Evolutionary conservation across 2,329 filamentous ascomycete species (phyloP).

Genomic region (Incumbomyces delicatus): DNA sequence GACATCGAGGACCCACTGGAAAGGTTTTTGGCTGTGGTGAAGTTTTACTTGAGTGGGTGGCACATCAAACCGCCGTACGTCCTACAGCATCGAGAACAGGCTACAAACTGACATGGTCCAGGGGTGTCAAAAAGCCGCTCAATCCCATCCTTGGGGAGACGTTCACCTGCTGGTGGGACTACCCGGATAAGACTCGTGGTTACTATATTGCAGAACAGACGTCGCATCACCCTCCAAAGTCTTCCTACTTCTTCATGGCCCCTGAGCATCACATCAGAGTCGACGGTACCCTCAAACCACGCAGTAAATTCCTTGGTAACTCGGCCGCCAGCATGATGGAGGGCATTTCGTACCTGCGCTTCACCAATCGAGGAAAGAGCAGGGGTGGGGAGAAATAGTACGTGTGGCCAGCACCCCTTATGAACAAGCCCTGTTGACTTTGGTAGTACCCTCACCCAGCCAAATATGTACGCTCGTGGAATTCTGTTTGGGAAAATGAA

Average conservation of each 20-base stretch:
- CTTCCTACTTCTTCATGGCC: slow-evolving; percentile 97
- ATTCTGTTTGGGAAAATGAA: slow-evolving; percentile 99
- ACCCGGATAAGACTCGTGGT: slow-evolving; percentile 69
- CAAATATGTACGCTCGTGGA: slow-evolving; percentile 97
- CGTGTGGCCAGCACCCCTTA: slow-evolving; percentile 27
- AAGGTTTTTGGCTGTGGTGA: slow-evolving; percentile 89
- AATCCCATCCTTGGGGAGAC: slow-evolving; percentile 94
- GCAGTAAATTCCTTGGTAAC: slow-evolving; percentile 92
- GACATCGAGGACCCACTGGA: slow-evolving; percentile 78
- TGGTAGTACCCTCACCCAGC: slow-evolving; percentile 76
- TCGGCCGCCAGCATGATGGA: slow-evolving; percentile 98
- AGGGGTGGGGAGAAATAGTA: slow-evolving; percentile 76
- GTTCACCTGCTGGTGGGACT: slow-evolving; percentile 93
- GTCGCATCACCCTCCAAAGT: slow-evolving; percentile 95
- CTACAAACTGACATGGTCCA: slow-evolving; percentile 28
- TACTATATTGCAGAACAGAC: slow-evolving; percentile 98
- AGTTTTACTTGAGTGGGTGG: slow-evolving; percentile 97
- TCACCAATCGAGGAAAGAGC: slow-evolving; percentile 66
- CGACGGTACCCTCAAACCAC: slow-evolving; percentile 87
- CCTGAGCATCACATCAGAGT: slow-evolving; percentile 90
- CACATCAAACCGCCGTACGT: slow-evolving; percentile 93
- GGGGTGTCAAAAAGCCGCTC: slow-evolving; percentile 94
- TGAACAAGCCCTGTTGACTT: neutral
- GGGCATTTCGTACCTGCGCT: slow-evolving; percentile 74
- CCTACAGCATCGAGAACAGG: slow-evolving; percentile 1